Evolutionary conservation across 23 red algal species (phyloP).

Genomic region (Gracilaria gracilis): DNA sequence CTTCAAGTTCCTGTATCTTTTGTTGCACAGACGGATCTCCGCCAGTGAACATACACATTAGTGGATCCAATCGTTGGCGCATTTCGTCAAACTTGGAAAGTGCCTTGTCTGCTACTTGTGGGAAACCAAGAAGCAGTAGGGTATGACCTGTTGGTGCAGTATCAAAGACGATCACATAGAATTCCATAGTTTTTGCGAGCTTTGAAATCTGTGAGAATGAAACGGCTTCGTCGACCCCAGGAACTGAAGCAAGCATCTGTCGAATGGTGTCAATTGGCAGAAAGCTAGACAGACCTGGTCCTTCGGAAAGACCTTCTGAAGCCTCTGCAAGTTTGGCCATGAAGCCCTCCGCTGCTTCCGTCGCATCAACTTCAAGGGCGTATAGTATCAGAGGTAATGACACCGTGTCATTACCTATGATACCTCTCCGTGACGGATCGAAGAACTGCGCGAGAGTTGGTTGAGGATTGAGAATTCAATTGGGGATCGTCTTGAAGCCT

Average conservation of each 20-base stretch:
- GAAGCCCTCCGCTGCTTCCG: conserved; percentile 63
- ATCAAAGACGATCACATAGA: conserved; percentile 92
- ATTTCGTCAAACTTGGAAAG: conserved; percentile 79
- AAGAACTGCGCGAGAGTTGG: too few species aligned
- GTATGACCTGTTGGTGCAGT: conserved; percentile 95
- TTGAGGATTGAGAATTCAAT: too few species aligned
- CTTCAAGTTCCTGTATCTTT: conserved; percentile 64
- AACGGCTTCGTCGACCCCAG: conserved; percentile 97
- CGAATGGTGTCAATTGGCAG: conserved; percentile 77
- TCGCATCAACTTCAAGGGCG: conserved; percentile 85
- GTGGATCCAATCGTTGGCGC: conserved; percentile 44
- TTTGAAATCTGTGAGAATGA: conserved; percentile 84
- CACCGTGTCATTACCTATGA: too few species aligned
- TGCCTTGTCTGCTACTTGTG: conserved; percentile 76
- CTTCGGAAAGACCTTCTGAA: conserved; percentile 46
- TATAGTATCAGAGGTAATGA: too few species aligned
- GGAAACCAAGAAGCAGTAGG: conserved; percentile 88
- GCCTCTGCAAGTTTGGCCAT: conserved; percentile 36
- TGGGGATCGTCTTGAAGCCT: too few species aligned
- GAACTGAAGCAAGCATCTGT: conserved; percentile 78
- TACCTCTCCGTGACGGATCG: too few species aligned
- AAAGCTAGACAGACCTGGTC: conserved; percentile 37
- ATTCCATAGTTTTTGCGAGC: conserved; percentile 78
- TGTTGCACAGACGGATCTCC: conserved; percentile 56
- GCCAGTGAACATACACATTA: conserved; percentile 79